A percentile compares a stretch with the other conserved stretches of the same genome.
These are phyloP conservation scores for Citrus sinensis DNA, from an alignment of 345 rosid species.

Conservation along the genomic window DVS_A1.0 CM039166.1:21467001-21467500, in stretches of 20 bases:
- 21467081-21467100: conserved; percentile 8
- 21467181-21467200: conserved; percentile 7
- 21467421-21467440: neutral
- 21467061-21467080: conserved; percentile 65
- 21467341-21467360: neutral
- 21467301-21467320: neutral
- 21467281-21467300: neutral
- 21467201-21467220: neutral
- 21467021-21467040: neutral
- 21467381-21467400: neutral
- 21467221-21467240: neutral
- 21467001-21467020: neutral
- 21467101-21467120: neutral
- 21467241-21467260: neutral
- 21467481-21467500: too few species aligned
- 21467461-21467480: neutral
- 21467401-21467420: neutral
- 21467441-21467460: neutral
- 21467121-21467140: neutral
- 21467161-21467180: neutral
- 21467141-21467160: neutral
- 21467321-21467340: neutral
- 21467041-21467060: conserved; percentile 40
- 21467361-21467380: neutral
- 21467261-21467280: neutral